Evolutionary conservation across 257 asterid genomes (phyloP), one percentile per base, ranked within the genome.

Genomic region (Knoxia roxburghii): DNA sequence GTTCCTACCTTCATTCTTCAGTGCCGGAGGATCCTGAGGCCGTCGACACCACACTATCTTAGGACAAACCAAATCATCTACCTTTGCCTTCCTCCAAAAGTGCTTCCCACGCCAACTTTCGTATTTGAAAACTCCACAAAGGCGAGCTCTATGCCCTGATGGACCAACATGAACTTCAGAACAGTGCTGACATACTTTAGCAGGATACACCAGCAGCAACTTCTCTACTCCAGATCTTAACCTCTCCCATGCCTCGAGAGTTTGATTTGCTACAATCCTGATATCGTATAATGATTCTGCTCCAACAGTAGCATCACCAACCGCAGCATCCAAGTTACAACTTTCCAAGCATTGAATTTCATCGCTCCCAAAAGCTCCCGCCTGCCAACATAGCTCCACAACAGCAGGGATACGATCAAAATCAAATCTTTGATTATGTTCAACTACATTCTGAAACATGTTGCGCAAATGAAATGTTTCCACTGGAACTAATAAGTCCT

Each of bases 161-260:
- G 87, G 87, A 30, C 96, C 96, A 32, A 93, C 91, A 10, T 86
- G 96, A 57, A 93, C 97, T 80, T 90, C 99, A 0, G 81, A 71
- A 67, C 99, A 93, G 72, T 81, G 79, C 64, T 85, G 82, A 39
- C 97, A 90, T 49, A 88, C 95, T 67, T 88, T 88, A 2, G 89
- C 81, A 18, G 97, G 96, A 76, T 88, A 85, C 48, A 81, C 95
- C 29, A 74, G 53, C 80, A 93, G 56, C 76, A 93, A 74, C 74
- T 78, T 93, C 76, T 78, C 75, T 23, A 93, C 92, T 24, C 96
- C 96, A 14, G 83, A 76, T 69, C 90, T 80, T 50, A 88, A 80
- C 0, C 75, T 61, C 77, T 93, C 99, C 94, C 95, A 90, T 26
- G 96, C 92, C 50, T 65, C 74, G 32, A 90, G 68, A 41, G 99